phyloP scores from a whole-genome alignment of 257 asterid genomes.

The Gynochthodes officinalis region DNA sequence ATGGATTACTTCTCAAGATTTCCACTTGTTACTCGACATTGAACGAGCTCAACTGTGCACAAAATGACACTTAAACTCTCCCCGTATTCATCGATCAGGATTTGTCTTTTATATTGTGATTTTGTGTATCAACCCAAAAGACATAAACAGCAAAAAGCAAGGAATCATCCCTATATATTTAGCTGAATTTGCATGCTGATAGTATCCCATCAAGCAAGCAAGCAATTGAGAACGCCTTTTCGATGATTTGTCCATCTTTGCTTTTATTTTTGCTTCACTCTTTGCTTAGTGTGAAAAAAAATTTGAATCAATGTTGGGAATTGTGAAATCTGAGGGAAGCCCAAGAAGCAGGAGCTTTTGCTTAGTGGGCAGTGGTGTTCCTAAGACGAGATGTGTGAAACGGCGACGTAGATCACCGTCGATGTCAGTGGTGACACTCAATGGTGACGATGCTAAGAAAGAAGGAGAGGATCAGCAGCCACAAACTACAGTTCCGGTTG shows the following conservation, averaged over 20 bases:
- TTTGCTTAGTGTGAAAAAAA: background rate
- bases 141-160: slow-evolving; percentile 1
- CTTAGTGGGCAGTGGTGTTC: slow-evolving; percentile 25
- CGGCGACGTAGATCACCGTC: slow-evolving; percentile 56
- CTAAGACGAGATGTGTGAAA: slow-evolving; percentile 38
- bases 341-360: slow-evolving; percentile 28
- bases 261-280: background rate
- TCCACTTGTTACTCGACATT: background rate
- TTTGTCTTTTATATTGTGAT: slow-evolving; percentile 5
- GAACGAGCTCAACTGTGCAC: background rate
- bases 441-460: slow-evolving; percentile 7
- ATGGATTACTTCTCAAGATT: background rate
- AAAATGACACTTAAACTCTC: background rate
- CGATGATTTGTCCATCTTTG: background rate
- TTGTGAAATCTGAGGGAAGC: slow-evolving; percentile 28
- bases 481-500: slow-evolving; percentile 21
- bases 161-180: slow-evolving; percentile 16
- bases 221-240: too few species aligned
- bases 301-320: slow-evolving; percentile 30
- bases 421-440: slow-evolving; percentile 10
- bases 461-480: slow-evolving; percentile 20
- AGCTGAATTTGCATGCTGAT: slow-evolving; percentile 12
- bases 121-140: background rate
- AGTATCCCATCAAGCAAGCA: slow-evolving; percentile 1
- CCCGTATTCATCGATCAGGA: slow-evolving; percentile 14